These are phyloP conservation scores for Lachnellula occidentalis DNA, from an alignment of 2,329 filamentous ascomycete genomes.

Conservation along the genomic window DNA sequence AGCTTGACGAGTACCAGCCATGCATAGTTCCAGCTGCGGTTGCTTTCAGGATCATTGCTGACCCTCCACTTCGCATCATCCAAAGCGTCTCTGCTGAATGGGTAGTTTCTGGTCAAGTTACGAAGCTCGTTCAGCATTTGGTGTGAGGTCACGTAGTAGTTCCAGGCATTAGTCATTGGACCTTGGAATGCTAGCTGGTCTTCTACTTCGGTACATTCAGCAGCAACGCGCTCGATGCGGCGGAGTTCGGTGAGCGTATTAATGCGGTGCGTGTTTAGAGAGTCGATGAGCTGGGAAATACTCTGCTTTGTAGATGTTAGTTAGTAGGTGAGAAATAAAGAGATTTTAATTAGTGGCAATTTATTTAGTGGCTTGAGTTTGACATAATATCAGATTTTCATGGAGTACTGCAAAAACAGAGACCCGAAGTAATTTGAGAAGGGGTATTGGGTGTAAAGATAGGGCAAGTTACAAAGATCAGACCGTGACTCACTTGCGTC, in stretches of 20 bases:
- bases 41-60: slow-evolving; percentile 56
- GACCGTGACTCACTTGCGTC: slow-evolving; percentile 28
- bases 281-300: slow-evolving; percentile 51
- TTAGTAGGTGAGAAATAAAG: slow-evolving; percentile 1
- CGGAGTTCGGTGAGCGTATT: slow-evolving; percentile 70
- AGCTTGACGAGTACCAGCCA: slow-evolving; percentile 68
- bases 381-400: not conserved
- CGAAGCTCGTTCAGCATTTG: slow-evolving; percentile 66
- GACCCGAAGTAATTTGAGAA: not conserved
- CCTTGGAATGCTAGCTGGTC: slow-evolving; percentile 50
- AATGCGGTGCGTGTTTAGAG: slow-evolving; percentile 60
- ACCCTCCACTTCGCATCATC: slow-evolving; percentile 62
- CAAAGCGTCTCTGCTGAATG: slow-evolving; percentile 59
- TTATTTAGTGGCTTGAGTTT: not conserved
- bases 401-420: not conserved
- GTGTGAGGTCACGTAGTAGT: slow-evolving; percentile 65
- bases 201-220: slow-evolving; percentile 50
- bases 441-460: slow-evolving; percentile 3
- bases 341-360: not conserved
- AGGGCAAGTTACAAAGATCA: slow-evolving; percentile 26
- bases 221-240: slow-evolving; percentile 63
- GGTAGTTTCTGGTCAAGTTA: slow-evolving; percentile 60
- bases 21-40: slow-evolving; percentile 70
- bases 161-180: slow-evolving; percentile 67
- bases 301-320: slow-evolving; percentile 15